phyloP scores from a whole-genome alignment of 108 stramenopile genomes.

The Cyclotella baltica region DNA sequence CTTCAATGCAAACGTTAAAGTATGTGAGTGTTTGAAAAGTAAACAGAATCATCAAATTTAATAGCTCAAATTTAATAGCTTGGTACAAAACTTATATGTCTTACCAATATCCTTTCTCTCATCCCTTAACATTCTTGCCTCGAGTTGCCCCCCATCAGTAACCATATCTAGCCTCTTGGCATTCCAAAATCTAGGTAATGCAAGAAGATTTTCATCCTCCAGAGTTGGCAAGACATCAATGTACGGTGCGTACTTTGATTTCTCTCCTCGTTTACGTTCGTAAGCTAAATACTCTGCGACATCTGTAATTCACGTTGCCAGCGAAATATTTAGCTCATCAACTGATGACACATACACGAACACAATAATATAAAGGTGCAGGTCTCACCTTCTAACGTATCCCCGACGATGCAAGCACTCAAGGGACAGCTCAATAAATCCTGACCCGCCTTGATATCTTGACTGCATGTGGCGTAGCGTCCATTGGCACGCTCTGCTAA shows the following conservation, averaged over 20 bases:
- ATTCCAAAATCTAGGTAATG: constrained; percentile 82
- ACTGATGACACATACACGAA: too few species aligned
- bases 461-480: constrained; percentile 49
- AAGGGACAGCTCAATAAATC: constrained; percentile 63
- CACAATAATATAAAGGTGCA: not conserved
- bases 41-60: too few species aligned
- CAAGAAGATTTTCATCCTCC: constrained; percentile 41
- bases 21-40: not conserved
- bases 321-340: not conserved
- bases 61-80: not conserved
- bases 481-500: constrained; percentile 43
- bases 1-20: constrained; percentile 9
- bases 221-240: constrained; percentile 59
- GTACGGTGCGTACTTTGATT: constrained; percentile 67
- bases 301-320: not conserved
- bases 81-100: constrained; percentile 12
- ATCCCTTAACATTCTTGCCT: constrained; percentile 51
- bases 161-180: constrained; percentile 59
- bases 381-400: constrained; percentile 42
- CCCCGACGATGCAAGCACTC: constrained; percentile 67
- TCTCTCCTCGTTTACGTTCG: constrained; percentile 58
- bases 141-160: constrained; percentile 69
- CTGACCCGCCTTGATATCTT: constrained; percentile 24
- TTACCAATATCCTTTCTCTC: constrained; percentile 48
- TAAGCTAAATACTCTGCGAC: constrained; percentile 67